Conservation (phyloP, 345 rosid species). For the Psidium friedrichsthalianum region DNA sequence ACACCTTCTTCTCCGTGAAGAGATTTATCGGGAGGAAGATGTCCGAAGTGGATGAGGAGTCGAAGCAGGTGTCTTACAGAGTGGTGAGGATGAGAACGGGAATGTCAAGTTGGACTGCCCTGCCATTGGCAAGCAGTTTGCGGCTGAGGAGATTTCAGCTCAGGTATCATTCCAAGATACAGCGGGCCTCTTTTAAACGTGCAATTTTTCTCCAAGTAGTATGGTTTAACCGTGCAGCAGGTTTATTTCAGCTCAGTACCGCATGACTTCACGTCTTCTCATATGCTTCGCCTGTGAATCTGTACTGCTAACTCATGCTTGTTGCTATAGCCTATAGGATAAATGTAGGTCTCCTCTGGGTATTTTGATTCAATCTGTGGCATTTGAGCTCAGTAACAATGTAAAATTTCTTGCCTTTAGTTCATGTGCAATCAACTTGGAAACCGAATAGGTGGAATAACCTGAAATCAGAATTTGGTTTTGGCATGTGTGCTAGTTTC, state of each 20-base stretch:
- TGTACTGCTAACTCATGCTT: neutral
- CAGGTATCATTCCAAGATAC: slow-evolving; percentile 40
- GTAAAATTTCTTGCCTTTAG: neutral
- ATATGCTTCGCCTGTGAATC: neutral
- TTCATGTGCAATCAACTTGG: neutral
- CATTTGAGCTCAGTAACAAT: neutral
- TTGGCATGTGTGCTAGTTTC: neutral
- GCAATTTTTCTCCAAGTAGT: neutral
- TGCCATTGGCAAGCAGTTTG: slow-evolving; percentile 79
- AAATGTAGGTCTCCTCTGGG: neutral
- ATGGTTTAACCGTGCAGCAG: neutral
- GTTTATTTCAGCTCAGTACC: neutral
- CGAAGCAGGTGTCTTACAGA: slow-evolving; percentile 81
- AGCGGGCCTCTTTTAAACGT: neutral
- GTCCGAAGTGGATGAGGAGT: slow-evolving; percentile 92
- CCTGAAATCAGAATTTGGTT: neutral
- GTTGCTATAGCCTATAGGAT: neutral
- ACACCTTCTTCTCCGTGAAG: slow-evolving; percentile 95
- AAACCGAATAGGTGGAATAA: neutral
- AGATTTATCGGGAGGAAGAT: slow-evolving; percentile 97
- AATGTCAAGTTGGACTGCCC: slow-evolving; percentile 96
- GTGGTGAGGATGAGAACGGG: slow-evolving; percentile 88
- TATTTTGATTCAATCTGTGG: neutral
- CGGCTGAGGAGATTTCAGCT: slow-evolving; percentile 97
- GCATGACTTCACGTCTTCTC: neutral